Conservation (phyloP, 257 asterid genomes). For the Nyctanthes arbortristis region DNA sequence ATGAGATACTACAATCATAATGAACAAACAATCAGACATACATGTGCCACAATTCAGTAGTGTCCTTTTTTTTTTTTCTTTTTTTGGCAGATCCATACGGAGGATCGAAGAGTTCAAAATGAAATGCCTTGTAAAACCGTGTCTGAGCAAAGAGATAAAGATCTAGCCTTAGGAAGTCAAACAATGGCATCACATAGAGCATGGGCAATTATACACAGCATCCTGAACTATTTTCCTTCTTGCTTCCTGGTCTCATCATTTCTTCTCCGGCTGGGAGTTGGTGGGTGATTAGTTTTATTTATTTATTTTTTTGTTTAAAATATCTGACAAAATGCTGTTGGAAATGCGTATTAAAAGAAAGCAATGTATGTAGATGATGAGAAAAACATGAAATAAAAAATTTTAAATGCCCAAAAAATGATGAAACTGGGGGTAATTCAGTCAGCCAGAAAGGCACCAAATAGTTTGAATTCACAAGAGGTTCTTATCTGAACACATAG, state of each 20-base stretch:
- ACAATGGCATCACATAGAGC: not conserved
- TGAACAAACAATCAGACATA: not conserved
- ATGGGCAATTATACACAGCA: not conserved
- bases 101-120: not conserved
- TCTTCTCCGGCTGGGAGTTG: not conserved
- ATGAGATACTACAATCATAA: conserved; percentile 1
- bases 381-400: not conserved
- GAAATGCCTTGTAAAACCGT: not conserved
- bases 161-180: not conserved
- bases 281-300: not conserved
- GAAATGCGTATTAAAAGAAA: not conserved
- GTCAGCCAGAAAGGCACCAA: not conserved
- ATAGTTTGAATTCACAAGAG: no score
- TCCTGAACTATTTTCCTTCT: not conserved
- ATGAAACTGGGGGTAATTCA: no score
- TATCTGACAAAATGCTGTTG: not conserved
- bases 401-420: not conserved
- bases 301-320: no score
- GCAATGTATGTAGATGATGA: not conserved
- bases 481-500: no score
- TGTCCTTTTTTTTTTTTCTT: not conserved
- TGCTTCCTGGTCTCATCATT: not conserved
- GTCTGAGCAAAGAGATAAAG: not conserved
- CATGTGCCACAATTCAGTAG: not conserved
- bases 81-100: not conserved